phyloP scores from a whole-genome alignment of 2,329 filamentous ascomycete genomes.

The Fusarium continuum region DNA sequence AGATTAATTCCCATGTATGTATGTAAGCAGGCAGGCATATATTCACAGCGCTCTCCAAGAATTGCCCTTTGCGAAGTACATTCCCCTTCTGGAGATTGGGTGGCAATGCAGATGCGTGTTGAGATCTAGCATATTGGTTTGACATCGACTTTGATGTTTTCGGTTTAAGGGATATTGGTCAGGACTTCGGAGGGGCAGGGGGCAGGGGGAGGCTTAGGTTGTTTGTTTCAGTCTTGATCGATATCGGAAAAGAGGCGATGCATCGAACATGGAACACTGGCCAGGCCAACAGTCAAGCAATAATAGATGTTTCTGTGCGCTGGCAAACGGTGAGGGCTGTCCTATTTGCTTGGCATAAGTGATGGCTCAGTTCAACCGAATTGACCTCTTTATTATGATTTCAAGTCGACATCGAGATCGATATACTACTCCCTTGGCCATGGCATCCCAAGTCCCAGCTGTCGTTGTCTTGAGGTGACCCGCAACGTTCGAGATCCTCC shows the following conservation, averaged over 20 bases:
- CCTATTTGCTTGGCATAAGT: not conserved
- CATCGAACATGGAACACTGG: not conserved
- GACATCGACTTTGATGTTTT: conserved; percentile 14
- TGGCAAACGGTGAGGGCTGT: too few relatives aligned
- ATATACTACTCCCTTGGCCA: conserved; percentile 2
- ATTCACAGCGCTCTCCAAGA: not conserved
- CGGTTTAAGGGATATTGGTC: conserved; percentile 3
- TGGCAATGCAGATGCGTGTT: conserved; percentile 28
- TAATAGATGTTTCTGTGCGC: too few relatives aligned
- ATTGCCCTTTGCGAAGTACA: conserved; percentile 20
- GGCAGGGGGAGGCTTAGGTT: too few relatives aligned
- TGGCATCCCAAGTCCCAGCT: not conserved
- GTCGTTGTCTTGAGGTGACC: conserved; percentile 2
- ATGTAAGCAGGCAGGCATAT: not conserved
- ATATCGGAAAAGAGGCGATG: not conserved
- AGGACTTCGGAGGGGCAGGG: not conserved
- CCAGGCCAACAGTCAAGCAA: too few relatives aligned
- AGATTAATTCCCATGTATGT: not conserved
- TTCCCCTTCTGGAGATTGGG: conserved; percentile 24
- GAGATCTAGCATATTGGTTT: conserved; percentile 18
- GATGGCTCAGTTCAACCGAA: too few relatives aligned
- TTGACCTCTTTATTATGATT: not conserved
- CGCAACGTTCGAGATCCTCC: conserved; percentile 31
- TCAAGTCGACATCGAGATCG: not conserved
- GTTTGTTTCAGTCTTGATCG: conserved; percentile 13